Percentiles rank a stretch among this genome's conserved stretches.
These are phyloP conservation scores for Umbelopsis vinacea DNA, from an alignment of 192 early-diverging fungal genomes.

Conservation along the genomic window DNA sequence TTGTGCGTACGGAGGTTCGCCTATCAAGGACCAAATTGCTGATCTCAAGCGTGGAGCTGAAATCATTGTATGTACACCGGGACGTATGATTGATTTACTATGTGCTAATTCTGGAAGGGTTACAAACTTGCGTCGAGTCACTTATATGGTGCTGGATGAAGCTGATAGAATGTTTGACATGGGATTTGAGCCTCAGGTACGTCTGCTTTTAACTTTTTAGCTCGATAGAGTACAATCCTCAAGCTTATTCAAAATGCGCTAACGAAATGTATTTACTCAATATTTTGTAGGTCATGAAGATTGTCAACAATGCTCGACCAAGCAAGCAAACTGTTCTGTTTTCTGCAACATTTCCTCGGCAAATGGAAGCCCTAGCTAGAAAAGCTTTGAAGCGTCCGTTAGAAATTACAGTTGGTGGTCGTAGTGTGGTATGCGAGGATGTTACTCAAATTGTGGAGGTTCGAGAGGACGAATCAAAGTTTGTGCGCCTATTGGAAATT, in stretches of 20 bases:
- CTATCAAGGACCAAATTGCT: slow-evolving; percentile 87
- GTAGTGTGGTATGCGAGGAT: slow-evolving; percentile 85
- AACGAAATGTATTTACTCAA: background rate
- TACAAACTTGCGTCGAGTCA: slow-evolving; percentile 86
- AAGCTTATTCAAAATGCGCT: background rate
- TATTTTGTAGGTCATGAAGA: slow-evolving; percentile 81
- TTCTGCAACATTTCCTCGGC: slow-evolving; percentile 93
- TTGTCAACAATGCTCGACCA: slow-evolving; percentile 90
- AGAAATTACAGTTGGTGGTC: slow-evolving; percentile 95
- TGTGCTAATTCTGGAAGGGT: slow-evolving; percentile 67
- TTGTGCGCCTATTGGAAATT: slow-evolving; percentile 85
- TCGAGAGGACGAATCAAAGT: slow-evolving; percentile 81
- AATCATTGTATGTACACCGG: slow-evolving; percentile 92
- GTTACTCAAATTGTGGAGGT: slow-evolving; percentile 93
- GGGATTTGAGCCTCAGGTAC: slow-evolving; percentile 73
- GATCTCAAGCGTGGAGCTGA: slow-evolving; percentile 90
- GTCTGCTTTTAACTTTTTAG: no score
- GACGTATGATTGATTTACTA: slow-evolving; percentile 87
- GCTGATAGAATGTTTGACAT: slow-evolving; percentile 98
- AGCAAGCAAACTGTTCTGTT: slow-evolving; percentile 88
- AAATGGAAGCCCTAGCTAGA: slow-evolving; percentile 94
- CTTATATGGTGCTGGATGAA: slow-evolving; percentile 96
- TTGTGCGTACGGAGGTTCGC: slow-evolving; percentile 88
- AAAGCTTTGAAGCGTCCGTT: slow-evolving; percentile 90
- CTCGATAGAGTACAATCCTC: slow-evolving; percentile 15